Conservation (phyloP, 2,329 filamentous ascomycete species). For the Colletotrichum sansevieriae region DNA sequence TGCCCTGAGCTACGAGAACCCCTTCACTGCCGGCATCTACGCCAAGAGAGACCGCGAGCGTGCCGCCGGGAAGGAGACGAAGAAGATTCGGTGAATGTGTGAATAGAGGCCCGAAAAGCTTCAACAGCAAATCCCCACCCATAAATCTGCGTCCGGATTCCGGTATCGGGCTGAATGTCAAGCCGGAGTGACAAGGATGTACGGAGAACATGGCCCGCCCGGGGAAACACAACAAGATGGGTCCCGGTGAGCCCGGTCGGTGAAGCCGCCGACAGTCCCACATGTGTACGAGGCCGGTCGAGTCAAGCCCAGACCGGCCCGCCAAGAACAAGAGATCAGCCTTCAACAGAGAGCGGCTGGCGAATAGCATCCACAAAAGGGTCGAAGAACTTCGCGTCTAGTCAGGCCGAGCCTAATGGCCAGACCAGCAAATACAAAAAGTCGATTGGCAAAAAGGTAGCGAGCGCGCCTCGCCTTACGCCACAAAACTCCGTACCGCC, state of each 20-base stretch:
- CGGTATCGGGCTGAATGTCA: conserved; percentile 36
- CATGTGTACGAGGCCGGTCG: conserved; percentile 8
- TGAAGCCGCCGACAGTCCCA: conserved; percentile 29
- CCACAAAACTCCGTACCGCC: background rate
- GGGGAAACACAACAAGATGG: conserved; percentile 10
- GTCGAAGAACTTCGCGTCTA: conserved; percentile 28
- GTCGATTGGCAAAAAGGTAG: conserved; percentile 20
- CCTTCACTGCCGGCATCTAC: conserved; percentile 94
- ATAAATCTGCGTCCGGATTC: conserved; percentile 24
- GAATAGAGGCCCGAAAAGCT: conserved; percentile 33
- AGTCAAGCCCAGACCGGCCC: conserved; percentile 34
- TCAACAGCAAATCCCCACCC: conserved; percentile 38
- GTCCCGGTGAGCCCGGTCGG: conserved; percentile 30
- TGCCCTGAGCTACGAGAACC: conserved; percentile 89
- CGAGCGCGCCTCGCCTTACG: conserved; percentile 23
- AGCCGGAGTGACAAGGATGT: conserved; percentile 35
- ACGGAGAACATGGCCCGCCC: conserved; percentile 27
- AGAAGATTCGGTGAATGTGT: conserved; percentile 64
- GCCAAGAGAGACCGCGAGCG: conserved; percentile 80
- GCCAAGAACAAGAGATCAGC: conserved; percentile 39
- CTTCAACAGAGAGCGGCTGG: conserved; percentile 41
- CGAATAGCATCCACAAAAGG: conserved; percentile 14
- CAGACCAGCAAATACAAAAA: conserved; percentile 26
- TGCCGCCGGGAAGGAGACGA: conserved; percentile 59
- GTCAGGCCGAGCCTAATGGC: conserved; percentile 14